Evolutionary conservation across 108 stramenopile species (phyloP).

Genomic region (Skeletonema tropicum): DNA sequence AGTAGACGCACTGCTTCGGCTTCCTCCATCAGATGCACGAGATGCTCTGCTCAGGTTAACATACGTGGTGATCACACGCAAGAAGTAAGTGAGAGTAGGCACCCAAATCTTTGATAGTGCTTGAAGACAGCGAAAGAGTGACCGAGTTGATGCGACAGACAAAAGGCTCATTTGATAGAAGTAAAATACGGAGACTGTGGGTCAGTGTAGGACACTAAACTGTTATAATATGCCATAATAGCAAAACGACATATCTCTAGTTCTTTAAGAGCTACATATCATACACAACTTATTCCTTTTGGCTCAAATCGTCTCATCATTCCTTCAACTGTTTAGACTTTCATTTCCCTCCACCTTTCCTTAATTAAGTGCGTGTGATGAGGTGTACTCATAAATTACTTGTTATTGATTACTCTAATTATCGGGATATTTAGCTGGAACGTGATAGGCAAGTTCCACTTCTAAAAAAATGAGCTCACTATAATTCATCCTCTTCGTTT

Average conservation of each 20-base stretch:
- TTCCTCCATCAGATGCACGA: conserved; percentile 88
- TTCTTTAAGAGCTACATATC: too few species aligned
- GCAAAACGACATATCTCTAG: too few species aligned
- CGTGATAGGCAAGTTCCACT: too few species aligned
- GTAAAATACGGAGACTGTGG: background rate
- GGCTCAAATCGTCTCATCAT: too few species aligned
- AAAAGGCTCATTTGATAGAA: background rate
- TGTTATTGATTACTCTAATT: too few species aligned
- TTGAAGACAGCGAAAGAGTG: background rate
- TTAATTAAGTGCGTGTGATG: too few species aligned
- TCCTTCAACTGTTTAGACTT: too few species aligned
- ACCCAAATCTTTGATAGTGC: background rate
- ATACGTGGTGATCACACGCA: conserved; percentile 90
- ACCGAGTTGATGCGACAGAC: background rate
- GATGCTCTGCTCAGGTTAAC: conserved; percentile 89
- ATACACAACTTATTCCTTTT: too few species aligned
- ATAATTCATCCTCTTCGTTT: conserved; percentile 30
- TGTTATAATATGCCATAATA: background rate
- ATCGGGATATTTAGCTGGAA: too few species aligned
- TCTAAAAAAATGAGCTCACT: background rate
- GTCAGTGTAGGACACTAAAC: background rate
- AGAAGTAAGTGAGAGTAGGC: conserved; percentile 68
- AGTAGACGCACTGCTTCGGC: conserved; percentile 81
- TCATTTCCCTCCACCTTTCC: too few species aligned
- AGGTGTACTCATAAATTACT: too few species aligned